Base-by-base conservation (phyloP, 163 green algal species). In the Chloromonas sp. region DNA sequence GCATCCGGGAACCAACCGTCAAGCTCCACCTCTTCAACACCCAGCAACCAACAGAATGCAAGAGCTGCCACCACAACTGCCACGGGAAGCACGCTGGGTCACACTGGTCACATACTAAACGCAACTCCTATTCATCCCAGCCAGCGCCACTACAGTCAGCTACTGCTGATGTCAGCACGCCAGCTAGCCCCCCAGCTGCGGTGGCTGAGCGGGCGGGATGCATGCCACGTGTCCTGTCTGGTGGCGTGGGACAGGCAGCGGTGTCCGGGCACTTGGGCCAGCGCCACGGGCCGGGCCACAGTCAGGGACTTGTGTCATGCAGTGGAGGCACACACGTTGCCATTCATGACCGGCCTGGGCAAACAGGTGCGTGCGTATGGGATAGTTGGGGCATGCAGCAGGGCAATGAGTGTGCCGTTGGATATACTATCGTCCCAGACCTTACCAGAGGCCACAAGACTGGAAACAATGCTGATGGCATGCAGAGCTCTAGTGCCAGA, bases 221-320 rank as follows among this genome's bases (percentile, higher is more conserved):
- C 57, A 2, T 61, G 77, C 77, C 60, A 81, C 77, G 36, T 81
- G 14, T 5, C n/a, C n/a, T 81, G 77, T 57, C 60, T 81, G 77
- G 77, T 81, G 2, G 77, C 77, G n/a, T 81, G 77, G 77, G 77
- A 81, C 13, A 36, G 36, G 77, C 77, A 81, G n/a, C 77, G 36
- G 15, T 1, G 15, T n/a, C n/a, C 14, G 1, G 1, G 1, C 14
- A 13, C n/a, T 60, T n/a, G n/a, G 77, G 77, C 15, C 77, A 3
- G 57, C 2, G n/a, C 77, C 77, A 60, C 36, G 1, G 3, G 77
- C 77, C 2, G n/a, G 77, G 36, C 77, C 3, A 3, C 61, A 15
- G 77, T 81, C 1, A n/a, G 57, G 2, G 77, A 3, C 1, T 57
- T 81, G 77, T 14, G 15, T 1, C 2, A 2, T 1, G 11, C n/a